A percentile compares a stretch with the other conserved stretches of the same genome.
These are phyloP conservation scores for Xylaria sp. DNA, from an alignment of 2,329 filamentous ascomycete genomes.

Conservation along the genomic window DNA sequence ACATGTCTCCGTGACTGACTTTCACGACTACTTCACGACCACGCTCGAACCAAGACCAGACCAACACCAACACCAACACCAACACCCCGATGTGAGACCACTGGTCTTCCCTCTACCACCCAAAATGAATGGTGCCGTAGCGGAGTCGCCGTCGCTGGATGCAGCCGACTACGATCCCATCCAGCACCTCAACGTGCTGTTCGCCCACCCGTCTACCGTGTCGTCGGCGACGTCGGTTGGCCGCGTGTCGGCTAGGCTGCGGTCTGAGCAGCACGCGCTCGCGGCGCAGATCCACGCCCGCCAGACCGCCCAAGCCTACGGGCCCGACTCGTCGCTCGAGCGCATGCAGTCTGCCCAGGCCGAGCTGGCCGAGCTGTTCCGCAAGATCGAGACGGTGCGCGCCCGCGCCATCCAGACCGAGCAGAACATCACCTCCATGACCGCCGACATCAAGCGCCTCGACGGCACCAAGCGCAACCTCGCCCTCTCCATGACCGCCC, in stretches of 20 bases:
- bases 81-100: neutral
- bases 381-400: slow-evolving; percentile 93
- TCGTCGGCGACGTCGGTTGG: slow-evolving; percentile 80
- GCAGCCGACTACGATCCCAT: slow-evolving; percentile 88
- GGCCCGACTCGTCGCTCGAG: slow-evolving; percentile 86
- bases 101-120: neutral
- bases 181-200: slow-evolving; percentile 91
- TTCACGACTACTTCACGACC: neutral
- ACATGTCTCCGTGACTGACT: neutral
- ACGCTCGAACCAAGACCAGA: neutral
- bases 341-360: slow-evolving; percentile 91
- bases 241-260: slow-evolving; percentile 77
- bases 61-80: too few species aligned
- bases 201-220: slow-evolving; percentile 87
- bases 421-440: slow-evolving; percentile 97
- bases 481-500: slow-evolving; percentile 95
- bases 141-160: slow-evolving; percentile 55
- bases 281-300: slow-evolving; percentile 79
- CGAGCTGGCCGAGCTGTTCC: slow-evolving; percentile 89
- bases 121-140: slow-evolving; percentile 55
- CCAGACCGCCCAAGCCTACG: slow-evolving; percentile 81
- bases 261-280: slow-evolving; percentile 82
- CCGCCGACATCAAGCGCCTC: slow-evolving; percentile 95
- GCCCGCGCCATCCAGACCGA: slow-evolving; percentile 91
- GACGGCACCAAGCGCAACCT: slow-evolving; percentile 97